Conservation (phyloP, 129 eudicot genomes). For the Centaurea solstitialis region DNA sequence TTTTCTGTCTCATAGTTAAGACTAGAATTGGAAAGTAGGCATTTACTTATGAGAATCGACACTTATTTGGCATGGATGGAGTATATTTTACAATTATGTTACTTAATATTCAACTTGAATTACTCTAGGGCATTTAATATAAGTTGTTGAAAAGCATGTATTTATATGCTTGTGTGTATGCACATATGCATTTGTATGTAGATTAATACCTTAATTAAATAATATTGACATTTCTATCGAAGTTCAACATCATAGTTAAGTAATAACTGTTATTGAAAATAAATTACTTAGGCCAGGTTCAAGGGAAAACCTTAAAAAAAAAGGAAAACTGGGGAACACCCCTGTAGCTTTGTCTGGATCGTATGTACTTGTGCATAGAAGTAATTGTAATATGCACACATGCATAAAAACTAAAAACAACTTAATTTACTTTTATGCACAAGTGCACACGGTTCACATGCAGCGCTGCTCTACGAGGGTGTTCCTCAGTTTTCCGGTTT, state of each 20-base stretch:
- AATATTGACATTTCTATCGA: neutral
- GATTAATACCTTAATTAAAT: neutral
- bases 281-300: no score
- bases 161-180: neutral
- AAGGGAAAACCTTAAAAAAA: no score
- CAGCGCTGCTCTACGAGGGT: no score
- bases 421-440: no score
- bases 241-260: neutral
- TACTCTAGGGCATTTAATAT: neutral
- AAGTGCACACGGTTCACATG: no score
- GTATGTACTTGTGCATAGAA: no score
- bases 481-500: no score
- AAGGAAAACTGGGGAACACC: no score
- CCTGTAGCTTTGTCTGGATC: no score
- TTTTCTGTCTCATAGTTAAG: neutral
- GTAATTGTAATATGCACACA: no score
- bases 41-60: neutral
- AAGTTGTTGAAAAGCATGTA: neutral
- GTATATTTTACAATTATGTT: neutral
- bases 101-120: neutral
- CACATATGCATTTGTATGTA: neutral
- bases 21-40: neutral
- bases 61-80: neutral
- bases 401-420: no score
- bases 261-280: neutral